Conservation (phyloP, 148 eudicot species). For the Fallopia convolvulus region DNA sequence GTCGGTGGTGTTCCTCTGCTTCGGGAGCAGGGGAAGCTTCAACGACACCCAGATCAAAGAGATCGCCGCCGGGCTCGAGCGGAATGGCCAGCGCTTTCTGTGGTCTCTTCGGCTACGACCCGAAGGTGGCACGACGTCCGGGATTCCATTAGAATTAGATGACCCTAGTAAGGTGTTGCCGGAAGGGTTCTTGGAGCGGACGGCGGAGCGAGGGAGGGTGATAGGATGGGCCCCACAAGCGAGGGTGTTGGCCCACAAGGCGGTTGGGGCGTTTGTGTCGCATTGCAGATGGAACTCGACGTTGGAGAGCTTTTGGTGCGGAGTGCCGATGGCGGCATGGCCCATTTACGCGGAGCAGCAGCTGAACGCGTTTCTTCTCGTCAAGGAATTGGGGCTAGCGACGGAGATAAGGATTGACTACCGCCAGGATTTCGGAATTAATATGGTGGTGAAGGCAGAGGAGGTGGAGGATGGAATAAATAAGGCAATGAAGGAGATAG, state of each 20-base stretch:
- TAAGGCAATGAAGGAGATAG: slow-evolving; percentile 14
- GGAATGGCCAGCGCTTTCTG: slow-evolving; percentile 13
- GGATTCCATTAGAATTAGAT: not conserved
- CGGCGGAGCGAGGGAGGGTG: slow-evolving; percentile 20
- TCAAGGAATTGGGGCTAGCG: slow-evolving; percentile 19
- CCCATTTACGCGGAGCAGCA: slow-evolving; percentile 28
- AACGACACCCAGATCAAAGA: slow-evolving; percentile 10
- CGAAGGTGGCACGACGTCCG: not conserved
- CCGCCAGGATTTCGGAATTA: not conserved
- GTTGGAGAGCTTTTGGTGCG: slow-evolving; percentile 28
- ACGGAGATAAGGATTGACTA: slow-evolving; percentile 26
- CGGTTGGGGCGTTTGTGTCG: slow-evolving; percentile 22
- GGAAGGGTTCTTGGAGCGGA: slow-evolving; percentile 28
- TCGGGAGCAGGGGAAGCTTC: slow-evolving; percentile 22
- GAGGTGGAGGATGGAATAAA: slow-evolving; percentile 21
- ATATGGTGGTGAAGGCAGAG: slow-evolving; percentile 18
- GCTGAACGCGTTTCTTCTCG: slow-evolving; percentile 19
- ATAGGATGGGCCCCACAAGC: slow-evolving; percentile 36
- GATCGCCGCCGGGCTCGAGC: slow-evolving; percentile 13
- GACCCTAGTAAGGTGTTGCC: slow-evolving; percentile 18
- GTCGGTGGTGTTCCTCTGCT: slow-evolving; percentile 20
- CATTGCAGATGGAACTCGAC: slow-evolving; percentile 37
- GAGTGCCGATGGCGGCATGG: slow-evolving; percentile 28
- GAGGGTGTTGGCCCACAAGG: slow-evolving; percentile 16
- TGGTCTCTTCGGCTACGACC: slow-evolving; percentile 17